Base-by-base conservation (phyloP, 169 alveolate species). In the Cardiosporidium cionae region DNA sequence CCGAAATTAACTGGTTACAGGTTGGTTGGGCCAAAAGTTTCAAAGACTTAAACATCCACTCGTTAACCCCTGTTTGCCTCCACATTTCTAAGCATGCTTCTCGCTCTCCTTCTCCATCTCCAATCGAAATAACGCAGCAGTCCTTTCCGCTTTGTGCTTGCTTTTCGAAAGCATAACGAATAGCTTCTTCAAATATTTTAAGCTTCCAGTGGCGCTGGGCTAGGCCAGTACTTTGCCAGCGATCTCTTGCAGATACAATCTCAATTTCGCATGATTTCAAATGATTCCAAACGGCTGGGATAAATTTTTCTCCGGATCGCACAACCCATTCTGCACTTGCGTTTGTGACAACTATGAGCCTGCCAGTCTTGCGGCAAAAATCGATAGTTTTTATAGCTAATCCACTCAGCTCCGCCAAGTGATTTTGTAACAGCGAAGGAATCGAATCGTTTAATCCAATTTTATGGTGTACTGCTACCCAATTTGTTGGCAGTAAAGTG, bases 71-170 rank as follows among this genome's bases (percentile, higher is more conserved):
- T 52, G 84, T 74, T 34, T 74, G 71, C 29, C 87, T 72, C 32
- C 91, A 88, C 62, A 89, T 72, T 52, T 86, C 84, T 83, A 89
- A 72, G 54, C 94, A 89, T 1, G 94, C 94, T 64, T 88, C 90
- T 22, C 94, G 79, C 77, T 89, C 94, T 52, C 88, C 93, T 35
- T 86, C 79, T 5, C 94, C 94, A 68, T 89, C 94, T 27, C 94
- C 94, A 37, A 89, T 90, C 37, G 94, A 89, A 22, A 84, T 70
- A n/a, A 89, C 82, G 32, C 86, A 81, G 76, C 91, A 88, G 28
- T 86, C 82, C 27, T 79, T 74, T 1, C 85, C 86, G 35, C 75
- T 71, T 44, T 70, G 76, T 52, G 80, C 72, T 65, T 84, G 89
- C 29, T 85, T 84, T 29, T 84, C 80, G 80, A 89, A 85, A 7